Percentiles rank a stretch among this genome's conserved stretches.
These are phyloP conservation scores for Claviceps fusiformis DNA, from an alignment of 2,329 filamentous ascomycete species.

Conservation along the genomic window DNA sequence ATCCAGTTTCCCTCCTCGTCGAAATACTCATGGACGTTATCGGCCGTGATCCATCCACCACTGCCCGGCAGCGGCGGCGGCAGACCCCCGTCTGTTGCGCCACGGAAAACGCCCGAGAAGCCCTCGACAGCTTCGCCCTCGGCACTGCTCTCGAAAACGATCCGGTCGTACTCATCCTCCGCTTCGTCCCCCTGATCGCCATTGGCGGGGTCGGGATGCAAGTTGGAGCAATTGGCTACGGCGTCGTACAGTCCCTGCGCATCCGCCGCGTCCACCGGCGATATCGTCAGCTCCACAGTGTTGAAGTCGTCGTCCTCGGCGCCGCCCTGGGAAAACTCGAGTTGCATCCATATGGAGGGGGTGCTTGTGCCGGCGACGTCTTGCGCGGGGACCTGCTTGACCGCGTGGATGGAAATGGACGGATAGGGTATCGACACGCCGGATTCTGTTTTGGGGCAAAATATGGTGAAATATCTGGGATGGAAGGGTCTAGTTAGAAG, in stretches of 20 bases:
- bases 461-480: slow-evolving; percentile 41
- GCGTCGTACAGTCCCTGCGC: slow-evolving; percentile 46
- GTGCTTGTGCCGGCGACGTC: slow-evolving; percentile 20
- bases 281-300: slow-evolving; percentile 53
- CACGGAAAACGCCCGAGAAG: slow-evolving; percentile 39
- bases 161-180: slow-evolving; percentile 38
- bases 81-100: slow-evolving; percentile 33
- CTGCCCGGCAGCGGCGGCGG: slow-evolving; percentile 61
- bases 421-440: slow-evolving; percentile 63
- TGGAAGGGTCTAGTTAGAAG: background rate
- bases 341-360: slow-evolving; percentile 51
- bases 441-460: slow-evolving; percentile 39
- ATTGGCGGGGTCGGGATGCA: slow-evolving; percentile 57
- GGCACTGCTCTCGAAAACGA: slow-evolving; percentile 39
- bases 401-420: slow-evolving; percentile 60
- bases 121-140: slow-evolving; percentile 43
- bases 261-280: slow-evolving; percentile 30
- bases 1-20: slow-evolving; percentile 73
- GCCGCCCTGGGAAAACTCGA: slow-evolving; percentile 47
- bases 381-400: slow-evolving; percentile 40
- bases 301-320: slow-evolving; percentile 50
- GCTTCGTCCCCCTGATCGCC: slow-evolving; percentile 38
- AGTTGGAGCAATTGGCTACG: slow-evolving; percentile 59
- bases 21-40: slow-evolving; percentile 77
- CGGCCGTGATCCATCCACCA: slow-evolving; percentile 77